Conservation (phyloP, 192 early-diverging fungal species). For the Backusella tuberculispora region DNA sequence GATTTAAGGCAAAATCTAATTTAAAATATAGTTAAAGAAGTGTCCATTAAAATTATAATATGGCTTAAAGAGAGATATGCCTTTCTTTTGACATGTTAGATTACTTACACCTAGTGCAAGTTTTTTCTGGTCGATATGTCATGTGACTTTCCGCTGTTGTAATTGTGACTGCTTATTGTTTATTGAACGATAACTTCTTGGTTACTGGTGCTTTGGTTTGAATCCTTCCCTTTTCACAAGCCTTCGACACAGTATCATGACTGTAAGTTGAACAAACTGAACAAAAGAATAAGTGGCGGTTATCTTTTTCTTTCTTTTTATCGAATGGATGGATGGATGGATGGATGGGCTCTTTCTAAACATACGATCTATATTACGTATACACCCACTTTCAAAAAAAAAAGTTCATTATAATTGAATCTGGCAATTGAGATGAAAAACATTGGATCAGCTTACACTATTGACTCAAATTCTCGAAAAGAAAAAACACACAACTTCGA, state of each 20-base stretch:
- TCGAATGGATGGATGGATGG: slow-evolving; percentile 28
- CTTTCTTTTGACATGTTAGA: no score
- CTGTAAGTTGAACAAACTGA: slow-evolving; percentile 17
- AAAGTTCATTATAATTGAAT: slow-evolving; percentile 1
- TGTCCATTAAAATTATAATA: no score
- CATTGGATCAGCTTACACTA: not conserved
- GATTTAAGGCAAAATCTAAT: no score
- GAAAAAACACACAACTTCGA: not conserved
- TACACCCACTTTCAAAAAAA: not conserved
- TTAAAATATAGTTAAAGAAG: no score
- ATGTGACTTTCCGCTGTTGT: not conserved
- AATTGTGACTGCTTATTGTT: not conserved
- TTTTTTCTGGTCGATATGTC: no score
- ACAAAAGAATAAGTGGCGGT: slow-evolving; percentile 13
- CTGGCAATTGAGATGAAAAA: not conserved
- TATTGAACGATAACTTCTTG: not conserved
- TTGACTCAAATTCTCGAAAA: not conserved
- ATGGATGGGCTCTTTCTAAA: slow-evolving; percentile 13
- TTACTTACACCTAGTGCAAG: not conserved
- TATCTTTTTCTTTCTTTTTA: not conserved
- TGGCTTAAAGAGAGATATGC: no score
- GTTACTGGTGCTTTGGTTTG: not conserved
- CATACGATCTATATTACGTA: slow-evolving; percentile 10
- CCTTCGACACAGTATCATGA: slow-evolving; percentile 27
- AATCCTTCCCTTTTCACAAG: slow-evolving; percentile 28